Evolutionary conservation across 163 green algal genomes (phyloP).

Genomic region (Scenedesmus sp.): DNA sequence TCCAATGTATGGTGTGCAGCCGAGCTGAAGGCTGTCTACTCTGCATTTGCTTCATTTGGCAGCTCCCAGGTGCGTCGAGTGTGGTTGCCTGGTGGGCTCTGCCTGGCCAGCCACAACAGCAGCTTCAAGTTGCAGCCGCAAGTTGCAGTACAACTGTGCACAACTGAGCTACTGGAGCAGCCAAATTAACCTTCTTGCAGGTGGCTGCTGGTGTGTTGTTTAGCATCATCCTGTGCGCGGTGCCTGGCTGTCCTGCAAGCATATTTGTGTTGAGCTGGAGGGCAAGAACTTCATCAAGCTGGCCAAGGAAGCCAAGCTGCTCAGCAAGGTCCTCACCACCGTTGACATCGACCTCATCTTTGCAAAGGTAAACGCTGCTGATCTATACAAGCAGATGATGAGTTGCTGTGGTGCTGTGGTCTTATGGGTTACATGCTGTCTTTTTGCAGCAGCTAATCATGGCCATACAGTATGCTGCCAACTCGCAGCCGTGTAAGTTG

Average conservation of each 20-base stretch:
- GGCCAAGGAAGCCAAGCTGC: slow-evolving; percentile 60
- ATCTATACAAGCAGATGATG: neutral
- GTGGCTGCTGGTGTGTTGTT: neutral
- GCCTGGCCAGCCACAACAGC: neutral
- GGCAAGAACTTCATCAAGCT: slow-evolving; percentile 59
- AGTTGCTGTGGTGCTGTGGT: neutral
- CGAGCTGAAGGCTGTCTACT: slow-evolving; percentile 52
- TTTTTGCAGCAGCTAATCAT: neutral
- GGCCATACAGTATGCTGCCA: neutral
- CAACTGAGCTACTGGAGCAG: neutral
- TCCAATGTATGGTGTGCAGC: neutral
- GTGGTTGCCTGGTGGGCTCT: neutral
- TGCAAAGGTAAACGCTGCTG: slow-evolving; percentile 48
- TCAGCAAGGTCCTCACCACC: slow-evolving; percentile 59
- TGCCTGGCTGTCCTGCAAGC: neutral
- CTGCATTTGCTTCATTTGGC: slow-evolving; percentile 54
- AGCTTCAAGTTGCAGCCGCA: too few species aligned
- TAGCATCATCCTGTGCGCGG: neutral
- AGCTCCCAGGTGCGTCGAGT: slow-evolving; percentile 9
- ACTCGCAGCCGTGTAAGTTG: neutral
- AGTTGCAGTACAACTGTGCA: too few species aligned
- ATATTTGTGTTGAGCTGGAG: slow-evolving; percentile 50
- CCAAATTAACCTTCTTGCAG: neutral
- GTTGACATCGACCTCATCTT: slow-evolving; percentile 73
- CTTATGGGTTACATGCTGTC: too few species aligned